Percentiles rank a stretch among this genome's conserved stretches.
phyloP scores from a whole-genome alignment of 208 protist species.

The Wallacemonas collosoma region DNA sequence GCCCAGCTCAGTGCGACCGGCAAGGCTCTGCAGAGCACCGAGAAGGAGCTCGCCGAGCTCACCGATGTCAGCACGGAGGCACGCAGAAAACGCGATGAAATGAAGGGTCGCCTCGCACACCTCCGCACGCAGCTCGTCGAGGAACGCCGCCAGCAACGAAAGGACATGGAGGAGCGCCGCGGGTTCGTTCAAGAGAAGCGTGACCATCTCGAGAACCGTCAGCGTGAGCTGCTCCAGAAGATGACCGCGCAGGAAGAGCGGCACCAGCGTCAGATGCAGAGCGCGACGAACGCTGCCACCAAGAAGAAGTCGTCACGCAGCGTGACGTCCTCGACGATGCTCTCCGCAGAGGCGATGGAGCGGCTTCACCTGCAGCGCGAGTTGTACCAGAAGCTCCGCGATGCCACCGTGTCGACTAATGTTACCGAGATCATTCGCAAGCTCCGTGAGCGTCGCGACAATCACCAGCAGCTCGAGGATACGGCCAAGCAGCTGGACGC shows the following conservation, averaged over 20 bases:
- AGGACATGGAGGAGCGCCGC: slow-evolving; percentile 86
- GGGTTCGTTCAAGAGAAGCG: slow-evolving; percentile 81
- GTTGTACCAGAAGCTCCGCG: slow-evolving; percentile 92
- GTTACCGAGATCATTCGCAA: slow-evolving; percentile 92
- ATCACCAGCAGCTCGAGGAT: slow-evolving; percentile 69
- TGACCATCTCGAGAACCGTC: slow-evolving; percentile 62
- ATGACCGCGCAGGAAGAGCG: slow-evolving; percentile 78
- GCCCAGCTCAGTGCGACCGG: slow-evolving; percentile 89
- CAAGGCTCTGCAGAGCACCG: slow-evolving; percentile 85
- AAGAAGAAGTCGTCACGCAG: slow-evolving; percentile 24
- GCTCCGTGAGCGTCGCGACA: slow-evolving; percentile 79
- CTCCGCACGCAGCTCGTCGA: slow-evolving; percentile 73
- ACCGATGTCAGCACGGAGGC: slow-evolving; percentile 87
- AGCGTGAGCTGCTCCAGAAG: slow-evolving; percentile 60
- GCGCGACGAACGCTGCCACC: slow-evolving; percentile 20
- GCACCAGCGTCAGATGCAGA: slow-evolving; percentile 31
- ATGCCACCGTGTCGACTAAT: slow-evolving; percentile 79
- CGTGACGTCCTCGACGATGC: slow-evolving; percentile 22
- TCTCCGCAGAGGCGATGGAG: slow-evolving; percentile 71
- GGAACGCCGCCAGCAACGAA: slow-evolving; percentile 74
- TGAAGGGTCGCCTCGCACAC: slow-evolving; percentile 76
- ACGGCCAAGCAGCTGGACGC: slow-evolving; percentile 72
- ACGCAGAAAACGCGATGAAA: slow-evolving; percentile 75
- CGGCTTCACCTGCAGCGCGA: slow-evolving; percentile 74
- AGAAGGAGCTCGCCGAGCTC: slow-evolving; percentile 91